phyloP scores from a whole-genome alignment of 495 filamentous ascomycete genomes.

The Tuber melanosporum region DNA sequence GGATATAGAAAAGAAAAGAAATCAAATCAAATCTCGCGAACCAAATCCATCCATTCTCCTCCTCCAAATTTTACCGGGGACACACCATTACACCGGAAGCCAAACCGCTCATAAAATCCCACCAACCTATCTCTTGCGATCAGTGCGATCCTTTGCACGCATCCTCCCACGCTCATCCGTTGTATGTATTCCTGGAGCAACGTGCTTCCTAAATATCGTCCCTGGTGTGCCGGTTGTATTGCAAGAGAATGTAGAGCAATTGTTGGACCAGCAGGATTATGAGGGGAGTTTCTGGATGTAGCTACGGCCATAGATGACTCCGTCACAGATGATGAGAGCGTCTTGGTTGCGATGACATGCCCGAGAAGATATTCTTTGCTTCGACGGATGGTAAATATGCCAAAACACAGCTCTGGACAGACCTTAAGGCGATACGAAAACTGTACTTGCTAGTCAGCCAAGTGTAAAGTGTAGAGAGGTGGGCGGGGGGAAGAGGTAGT shows the following conservation, averaged over 20 bases:
- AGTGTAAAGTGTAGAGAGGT: background rate
- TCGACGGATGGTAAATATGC: conserved; percentile 63
- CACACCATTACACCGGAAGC: conserved; percentile 61
- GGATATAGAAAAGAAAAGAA: background rate
- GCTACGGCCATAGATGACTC: conserved; percentile 63
- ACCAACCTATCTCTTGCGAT: conserved; percentile 70
- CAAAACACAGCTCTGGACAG: conserved; percentile 73
- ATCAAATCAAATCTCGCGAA: conserved; percentile 34
- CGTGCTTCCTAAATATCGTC: conserved; percentile 65
- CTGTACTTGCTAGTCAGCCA: conserved; percentile 46
- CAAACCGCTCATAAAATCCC: conserved; percentile 67
- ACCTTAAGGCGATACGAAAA: conserved; percentile 71
- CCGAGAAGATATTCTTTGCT: conserved; percentile 63
- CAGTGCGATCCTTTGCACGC: conserved; percentile 67
- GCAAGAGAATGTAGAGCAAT: conserved; percentile 77
- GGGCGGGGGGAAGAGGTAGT: conserved; percentile 42
- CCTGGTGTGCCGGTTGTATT: conserved; percentile 67
- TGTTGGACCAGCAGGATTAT: conserved; percentile 62
- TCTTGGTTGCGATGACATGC: conserved; percentile 72
- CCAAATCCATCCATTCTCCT: conserved; percentile 74
- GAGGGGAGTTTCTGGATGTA: conserved; percentile 20
- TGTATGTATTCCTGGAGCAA: conserved; percentile 71
- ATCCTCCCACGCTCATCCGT: conserved; percentile 53
- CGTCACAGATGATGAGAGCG: conserved; percentile 54
- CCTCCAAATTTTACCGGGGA: conserved; percentile 64